phyloP scores from a whole-genome alignment of 441 rosid species.

The Adansonia rubrostipa region DNA sequence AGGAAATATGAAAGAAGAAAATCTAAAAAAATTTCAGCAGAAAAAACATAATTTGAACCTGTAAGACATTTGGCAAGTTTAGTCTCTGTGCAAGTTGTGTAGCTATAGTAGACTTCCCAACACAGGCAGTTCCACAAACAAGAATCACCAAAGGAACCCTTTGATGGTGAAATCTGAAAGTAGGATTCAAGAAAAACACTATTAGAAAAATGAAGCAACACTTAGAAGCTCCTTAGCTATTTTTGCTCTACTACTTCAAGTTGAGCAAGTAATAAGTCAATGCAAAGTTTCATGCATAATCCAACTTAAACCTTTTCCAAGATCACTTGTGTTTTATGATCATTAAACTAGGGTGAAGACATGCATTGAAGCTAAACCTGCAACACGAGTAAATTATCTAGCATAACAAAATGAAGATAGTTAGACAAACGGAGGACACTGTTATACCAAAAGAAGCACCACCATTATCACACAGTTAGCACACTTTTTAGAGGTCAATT shows the following conservation, averaged over 20 bases:
- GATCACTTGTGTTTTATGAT: not conserved
- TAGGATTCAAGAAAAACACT: slow-evolving; percentile 13
- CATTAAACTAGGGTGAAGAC: slow-evolving; percentile 15
- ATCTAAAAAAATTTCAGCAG: slow-evolving; percentile 8
- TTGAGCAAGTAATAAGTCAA: not conserved
- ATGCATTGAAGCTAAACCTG: not conserved
- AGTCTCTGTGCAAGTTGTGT: slow-evolving; percentile 99
- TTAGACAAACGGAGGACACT: not conserved
- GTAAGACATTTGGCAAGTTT: slow-evolving; percentile 95
- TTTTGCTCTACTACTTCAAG: slow-evolving; percentile 10
- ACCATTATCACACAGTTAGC: not conserved
- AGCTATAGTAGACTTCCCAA: slow-evolving; percentile 97
- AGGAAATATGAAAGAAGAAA: slow-evolving; percentile 18
- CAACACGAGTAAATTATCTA: not conserved
- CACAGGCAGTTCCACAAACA: slow-evolving; percentile 99
- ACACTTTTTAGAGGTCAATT: not conserved
- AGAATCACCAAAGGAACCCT: slow-evolving; percentile 97
- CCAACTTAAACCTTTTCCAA: slow-evolving; percentile 5
- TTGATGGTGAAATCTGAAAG: slow-evolving; percentile 92
- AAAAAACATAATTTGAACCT: slow-evolving; percentile 48
- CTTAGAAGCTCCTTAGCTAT: slow-evolving; percentile 13
- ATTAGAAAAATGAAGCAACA: slow-evolving; percentile 17
- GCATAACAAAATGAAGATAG: slow-evolving; percentile 1
- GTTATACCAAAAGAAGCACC: not conserved
- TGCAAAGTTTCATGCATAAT: not conserved